Percentiles rank a stretch among this genome's conserved stretches.
These are phyloP conservation scores for Coemansia sp. DNA, from an alignment of 192 early-diverging fungal genomes.

Conservation along the genomic window DNA sequence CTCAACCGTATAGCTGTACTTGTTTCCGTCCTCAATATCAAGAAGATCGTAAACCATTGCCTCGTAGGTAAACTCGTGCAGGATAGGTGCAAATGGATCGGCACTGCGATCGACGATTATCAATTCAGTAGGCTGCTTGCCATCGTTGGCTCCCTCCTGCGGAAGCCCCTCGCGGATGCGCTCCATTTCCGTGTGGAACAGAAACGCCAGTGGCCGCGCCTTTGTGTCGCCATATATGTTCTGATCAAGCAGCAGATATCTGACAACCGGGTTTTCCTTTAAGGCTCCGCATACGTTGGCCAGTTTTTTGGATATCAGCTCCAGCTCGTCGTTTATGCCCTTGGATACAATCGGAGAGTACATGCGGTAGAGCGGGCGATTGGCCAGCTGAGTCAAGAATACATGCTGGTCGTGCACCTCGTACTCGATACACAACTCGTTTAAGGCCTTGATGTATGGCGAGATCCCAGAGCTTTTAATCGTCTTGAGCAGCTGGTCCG, in stretches of 20 bases:
- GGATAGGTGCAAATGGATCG: slow-evolving; percentile 84
- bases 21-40: slow-evolving; percentile 48
- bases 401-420: slow-evolving; percentile 34
- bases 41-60: slow-evolving; percentile 96
- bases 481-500: slow-evolving; percentile 34
- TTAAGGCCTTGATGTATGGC: slow-evolving; percentile 44
- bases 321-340: slow-evolving; percentile 47
- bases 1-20: slow-evolving; percentile 42
- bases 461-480: slow-evolving; percentile 36
- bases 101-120: slow-evolving; percentile 90
- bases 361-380: slow-evolving; percentile 50
- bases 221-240: slow-evolving; percentile 62
- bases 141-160: slow-evolving; percentile 47
- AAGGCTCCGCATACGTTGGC: slow-evolving; percentile 83
- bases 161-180: slow-evolving; percentile 65
- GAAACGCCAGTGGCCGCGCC: slow-evolving; percentile 72
- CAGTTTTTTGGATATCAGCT: slow-evolving; percentile 62
- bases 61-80: slow-evolving; percentile 99
- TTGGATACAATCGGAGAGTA: slow-evolving; percentile 50
- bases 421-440: slow-evolving; percentile 55
- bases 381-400: slow-evolving; percentile 43
- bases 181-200: slow-evolving; percentile 86
- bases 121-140: slow-evolving; percentile 66
- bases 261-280: slow-evolving; percentile 89
- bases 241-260: slow-evolving; percentile 83